These are phyloP conservation scores for Kalmusia sp. DNA, from an alignment of 2,329 filamentous ascomycete species.

Conservation along the genomic window DNA sequence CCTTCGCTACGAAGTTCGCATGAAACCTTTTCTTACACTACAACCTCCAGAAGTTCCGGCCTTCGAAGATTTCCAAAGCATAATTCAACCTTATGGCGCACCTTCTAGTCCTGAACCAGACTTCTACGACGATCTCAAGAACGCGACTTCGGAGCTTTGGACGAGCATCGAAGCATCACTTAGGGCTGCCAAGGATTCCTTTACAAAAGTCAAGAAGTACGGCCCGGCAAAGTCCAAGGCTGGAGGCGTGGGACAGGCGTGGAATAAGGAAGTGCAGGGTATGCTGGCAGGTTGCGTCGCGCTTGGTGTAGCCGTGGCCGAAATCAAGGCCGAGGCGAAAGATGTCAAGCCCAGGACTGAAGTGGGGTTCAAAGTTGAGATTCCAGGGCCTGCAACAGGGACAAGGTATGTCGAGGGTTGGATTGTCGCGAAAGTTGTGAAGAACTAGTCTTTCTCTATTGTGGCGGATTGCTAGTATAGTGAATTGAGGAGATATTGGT, in stretches of 20 bases:
- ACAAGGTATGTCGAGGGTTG: constrained; percentile 55
- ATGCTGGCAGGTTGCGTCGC: constrained; percentile 41
- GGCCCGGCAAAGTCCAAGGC: constrained; percentile 41
- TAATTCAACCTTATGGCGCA: constrained; percentile 39
- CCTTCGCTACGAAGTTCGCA: constrained; percentile 81
- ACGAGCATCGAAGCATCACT: constrained; percentile 35
- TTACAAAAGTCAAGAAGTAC: constrained; percentile 46
- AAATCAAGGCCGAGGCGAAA: constrained; percentile 25
- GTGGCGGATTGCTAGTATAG: too few species aligned
- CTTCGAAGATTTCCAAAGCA: constrained; percentile 65
- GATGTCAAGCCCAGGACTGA: constrained; percentile 7
- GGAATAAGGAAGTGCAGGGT: constrained; percentile 45
- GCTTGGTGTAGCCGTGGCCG: constrained; percentile 37
- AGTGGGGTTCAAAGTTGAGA: constrained; percentile 39
- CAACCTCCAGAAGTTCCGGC: constrained; percentile 71
- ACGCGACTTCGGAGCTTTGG: constrained; percentile 27
- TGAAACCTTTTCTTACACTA: constrained; percentile 80
- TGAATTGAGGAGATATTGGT: too few species aligned
- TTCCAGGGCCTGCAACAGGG: constrained; percentile 44
- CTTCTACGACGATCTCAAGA: constrained; percentile 12
- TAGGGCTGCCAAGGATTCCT: constrained; percentile 42
- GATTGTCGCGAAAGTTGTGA: constrained; percentile 52
- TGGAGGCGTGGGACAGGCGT: constrained; percentile 46
- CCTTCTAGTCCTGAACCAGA: constrained; percentile 20
- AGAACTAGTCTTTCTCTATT: constrained; percentile 11